Percentiles rank a stretch among this genome's conserved stretches.
These are phyloP conservation scores for Aquanectria penicillioides DNA, from an alignment of 2,329 filamentous ascomycete species.

Conservation along the genomic window DNA sequence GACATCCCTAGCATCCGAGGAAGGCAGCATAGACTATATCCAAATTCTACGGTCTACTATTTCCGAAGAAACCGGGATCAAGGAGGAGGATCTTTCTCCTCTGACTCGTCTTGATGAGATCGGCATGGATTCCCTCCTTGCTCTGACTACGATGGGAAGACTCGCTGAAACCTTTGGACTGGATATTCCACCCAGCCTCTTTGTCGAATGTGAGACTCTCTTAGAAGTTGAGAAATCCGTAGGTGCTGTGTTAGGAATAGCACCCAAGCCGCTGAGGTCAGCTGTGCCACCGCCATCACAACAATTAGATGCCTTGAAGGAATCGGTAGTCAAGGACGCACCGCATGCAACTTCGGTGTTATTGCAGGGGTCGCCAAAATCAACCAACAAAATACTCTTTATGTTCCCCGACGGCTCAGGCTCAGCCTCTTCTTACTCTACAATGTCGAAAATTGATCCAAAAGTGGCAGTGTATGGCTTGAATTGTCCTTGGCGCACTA, in stretches of 20 bases:
- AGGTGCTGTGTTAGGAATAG: slow-evolving; percentile 2
- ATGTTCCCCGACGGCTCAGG: slow-evolving; percentile 45
- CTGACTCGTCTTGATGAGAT: slow-evolving; percentile 30
- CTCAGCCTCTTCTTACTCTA: slow-evolving; percentile 41
- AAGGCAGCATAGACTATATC: slow-evolving; percentile 14
- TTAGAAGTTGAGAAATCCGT: slow-evolving; percentile 31
- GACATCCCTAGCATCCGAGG: slow-evolving; percentile 28
- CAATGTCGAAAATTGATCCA: slow-evolving; percentile 51
- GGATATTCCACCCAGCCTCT: slow-evolving; percentile 27
- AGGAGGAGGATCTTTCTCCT: slow-evolving; percentile 23
- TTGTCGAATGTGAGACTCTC: slow-evolving; percentile 30
- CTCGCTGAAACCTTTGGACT: slow-evolving; percentile 39
- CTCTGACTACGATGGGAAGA: slow-evolving; percentile 27
- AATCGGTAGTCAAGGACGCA: slow-evolving; percentile 16
- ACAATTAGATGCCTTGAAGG: not conserved
- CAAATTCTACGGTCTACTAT: slow-evolving; percentile 26
- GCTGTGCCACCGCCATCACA: not conserved
- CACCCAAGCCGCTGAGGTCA: not conserved
- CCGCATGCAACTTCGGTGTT: slow-evolving; percentile 38
- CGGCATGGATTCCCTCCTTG: slow-evolving; percentile 34
- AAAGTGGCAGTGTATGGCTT: slow-evolving; percentile 62
- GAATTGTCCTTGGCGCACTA: slow-evolving; percentile 73
- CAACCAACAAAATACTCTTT: slow-evolving; percentile 29
- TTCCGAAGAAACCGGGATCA: slow-evolving; percentile 33
- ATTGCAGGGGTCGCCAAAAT: slow-evolving; percentile 29